Conservation (phyloP, 169 alveolate species). For the Babesia sp. region DNA sequence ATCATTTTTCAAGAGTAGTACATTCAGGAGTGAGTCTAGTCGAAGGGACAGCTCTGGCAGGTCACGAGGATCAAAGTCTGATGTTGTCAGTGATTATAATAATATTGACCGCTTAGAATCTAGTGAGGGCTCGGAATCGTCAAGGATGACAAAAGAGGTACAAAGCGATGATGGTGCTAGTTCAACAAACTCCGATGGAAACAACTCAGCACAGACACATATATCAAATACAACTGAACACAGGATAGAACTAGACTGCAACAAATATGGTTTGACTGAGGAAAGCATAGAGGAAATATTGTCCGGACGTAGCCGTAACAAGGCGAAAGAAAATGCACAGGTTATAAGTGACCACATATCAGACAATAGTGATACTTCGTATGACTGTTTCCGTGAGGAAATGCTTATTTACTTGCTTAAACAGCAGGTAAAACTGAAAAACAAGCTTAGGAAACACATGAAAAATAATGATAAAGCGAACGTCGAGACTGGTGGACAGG, state of each 20-base stretch:
- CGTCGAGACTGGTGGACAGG: neutral
- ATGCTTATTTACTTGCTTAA: conserved; percentile 27
- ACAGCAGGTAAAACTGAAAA: conserved; percentile 22
- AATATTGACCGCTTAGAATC: too few relatives aligned
- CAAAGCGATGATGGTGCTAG: neutral
- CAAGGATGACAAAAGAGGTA: neutral
- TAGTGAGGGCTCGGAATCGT: neutral
- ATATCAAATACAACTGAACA: neutral
- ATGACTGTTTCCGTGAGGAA: conserved; percentile 32
- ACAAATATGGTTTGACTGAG: conserved; percentile 9
- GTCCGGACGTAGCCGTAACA: neutral
- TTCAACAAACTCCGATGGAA: neutral
- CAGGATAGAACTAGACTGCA: conserved; percentile 4
- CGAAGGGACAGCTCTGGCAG: neutral
- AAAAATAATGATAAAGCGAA: neutral
- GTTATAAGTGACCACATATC: neutral
- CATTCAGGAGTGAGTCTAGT: neutral
- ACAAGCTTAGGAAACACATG: conserved; percentile 1
- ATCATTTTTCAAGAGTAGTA: neutral
- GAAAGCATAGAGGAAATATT: conserved; percentile 31
- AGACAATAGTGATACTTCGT: neutral
- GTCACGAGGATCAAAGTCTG: neutral
- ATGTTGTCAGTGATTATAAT: neutral
- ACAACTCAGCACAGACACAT: neutral
- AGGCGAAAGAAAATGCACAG: too few relatives aligned